Evolutionary conservation across 2,329 filamentous ascomycete species (phyloP).

Genomic region (Teratosphaeria epicoccoides): DNA sequence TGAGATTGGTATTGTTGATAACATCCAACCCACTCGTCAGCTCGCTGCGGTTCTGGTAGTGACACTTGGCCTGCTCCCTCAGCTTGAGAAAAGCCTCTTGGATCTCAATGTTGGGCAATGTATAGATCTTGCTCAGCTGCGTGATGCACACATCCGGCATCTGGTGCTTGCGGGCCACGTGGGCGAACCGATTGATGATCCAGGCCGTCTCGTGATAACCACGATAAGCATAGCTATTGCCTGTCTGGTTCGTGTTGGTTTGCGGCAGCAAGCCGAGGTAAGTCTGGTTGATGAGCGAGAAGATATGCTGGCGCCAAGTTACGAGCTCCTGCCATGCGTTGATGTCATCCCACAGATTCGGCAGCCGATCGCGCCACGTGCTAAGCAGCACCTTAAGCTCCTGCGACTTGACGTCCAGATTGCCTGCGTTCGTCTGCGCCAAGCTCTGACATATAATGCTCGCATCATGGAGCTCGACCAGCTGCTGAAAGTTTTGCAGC

Average conservation of each 20-base stretch:
- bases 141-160: conserved; percentile 95
- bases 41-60: conserved; percentile 92
- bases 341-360: conserved; percentile 99
- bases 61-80: conserved; percentile 96
- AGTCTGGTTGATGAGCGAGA: conserved; percentile 88
- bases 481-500: conserved; percentile 92
- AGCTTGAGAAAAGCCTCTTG: conserved; percentile 98
- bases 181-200: conserved; percentile 99
- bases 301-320: conserved; percentile 99
- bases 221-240: conserved; percentile 89
- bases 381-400: conserved; percentile 89
- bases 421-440: conserved; percentile 67
- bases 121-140: conserved; percentile 95
- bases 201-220: conserved; percentile 98
- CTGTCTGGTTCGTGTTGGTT: conserved; percentile 64
- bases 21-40: conserved; percentile 89
- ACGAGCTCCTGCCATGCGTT: conserved; percentile 98
- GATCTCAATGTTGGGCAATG: conserved; percentile 96
- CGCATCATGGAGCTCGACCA: conserved; percentile 94
- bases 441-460: conserved; percentile 93
- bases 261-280: conserved; percentile 78
- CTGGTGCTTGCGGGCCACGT: conserved; percentile 93
- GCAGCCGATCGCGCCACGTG: conserved; percentile 88
- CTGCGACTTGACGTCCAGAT: conserved; percentile 87
- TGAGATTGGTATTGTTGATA: conserved; percentile 98